These are phyloP conservation scores for Umbelopsis sp. DNA, from an alignment of 371 early-diverging fungal species.

Conservation along the genomic window DNA sequence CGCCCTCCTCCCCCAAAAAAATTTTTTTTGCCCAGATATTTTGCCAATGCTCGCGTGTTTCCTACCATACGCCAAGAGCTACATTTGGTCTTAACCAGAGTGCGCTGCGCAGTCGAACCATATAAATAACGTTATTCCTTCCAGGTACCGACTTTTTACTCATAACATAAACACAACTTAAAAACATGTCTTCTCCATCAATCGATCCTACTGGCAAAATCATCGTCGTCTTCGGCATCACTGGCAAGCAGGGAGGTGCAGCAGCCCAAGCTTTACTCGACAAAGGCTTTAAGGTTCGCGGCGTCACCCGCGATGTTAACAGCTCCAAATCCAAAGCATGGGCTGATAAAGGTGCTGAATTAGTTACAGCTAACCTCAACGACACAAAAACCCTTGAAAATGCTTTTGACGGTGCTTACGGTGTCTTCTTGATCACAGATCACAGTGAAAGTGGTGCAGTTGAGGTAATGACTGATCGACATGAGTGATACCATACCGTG, in stretches of 20 bases:
- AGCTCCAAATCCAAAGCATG: conserved; percentile 4
- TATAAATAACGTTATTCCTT: background rate
- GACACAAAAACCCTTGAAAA: background rate
- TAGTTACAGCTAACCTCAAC: background rate
- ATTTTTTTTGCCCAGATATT: too few relatives aligned
- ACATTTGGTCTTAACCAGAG: too few relatives aligned
- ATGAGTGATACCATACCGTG: too few relatives aligned
- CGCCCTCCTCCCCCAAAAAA: too few relatives aligned
- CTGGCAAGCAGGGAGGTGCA: conserved; percentile 8
- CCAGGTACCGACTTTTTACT: background rate
- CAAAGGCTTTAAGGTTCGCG: conserved; percentile 8
- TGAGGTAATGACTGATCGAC: background rate
- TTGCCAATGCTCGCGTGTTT: too few relatives aligned
- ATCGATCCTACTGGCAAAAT: background rate
- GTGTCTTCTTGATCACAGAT: conserved; percentile 13
- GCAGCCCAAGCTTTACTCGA: background rate
- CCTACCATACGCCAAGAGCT: too few relatives aligned
- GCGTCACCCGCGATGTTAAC: conserved; percentile 9
- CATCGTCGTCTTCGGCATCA: conserved; percentile 3
- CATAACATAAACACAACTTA: background rate
- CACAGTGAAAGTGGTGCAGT: conserved; percentile 5
- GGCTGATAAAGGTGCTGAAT: conserved; percentile 8
- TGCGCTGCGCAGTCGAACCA: background rate
- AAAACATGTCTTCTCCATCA: background rate
- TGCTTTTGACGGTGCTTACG: background rate